phyloP scores from a whole-genome alignment of 192 early-diverging fungal species.

The Podila clonocystis region DNA sequence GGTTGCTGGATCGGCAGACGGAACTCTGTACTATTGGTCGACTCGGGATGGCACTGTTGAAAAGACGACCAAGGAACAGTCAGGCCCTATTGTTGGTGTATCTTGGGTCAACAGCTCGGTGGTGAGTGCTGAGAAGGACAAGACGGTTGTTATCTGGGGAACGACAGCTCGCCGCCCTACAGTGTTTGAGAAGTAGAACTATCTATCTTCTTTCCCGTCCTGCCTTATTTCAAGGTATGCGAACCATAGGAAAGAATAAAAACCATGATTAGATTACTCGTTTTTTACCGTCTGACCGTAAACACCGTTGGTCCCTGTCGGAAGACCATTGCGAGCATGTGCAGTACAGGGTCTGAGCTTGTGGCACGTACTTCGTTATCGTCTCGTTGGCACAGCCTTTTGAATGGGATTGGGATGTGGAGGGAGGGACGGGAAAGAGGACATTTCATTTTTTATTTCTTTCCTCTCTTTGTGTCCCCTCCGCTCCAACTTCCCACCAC shows the following conservation, averaged over 20 bases:
- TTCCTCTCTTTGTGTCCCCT: neutral
- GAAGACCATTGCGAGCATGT: too few relatives aligned
- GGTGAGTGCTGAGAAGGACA: conserved; percentile 77
- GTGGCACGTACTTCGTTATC: too few relatives aligned
- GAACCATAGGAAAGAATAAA: neutral
- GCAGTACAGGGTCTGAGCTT: too few relatives aligned
- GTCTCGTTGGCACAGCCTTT: neutral
- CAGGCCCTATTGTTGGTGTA: conserved; percentile 75
- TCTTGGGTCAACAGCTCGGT: conserved; percentile 71
- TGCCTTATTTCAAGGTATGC: neutral
- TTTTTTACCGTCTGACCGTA: too few relatives aligned
- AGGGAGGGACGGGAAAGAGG: too few relatives aligned
- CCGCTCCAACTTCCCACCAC: neutral
- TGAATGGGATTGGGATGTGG: too few relatives aligned
- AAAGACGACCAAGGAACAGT: conserved; percentile 75
- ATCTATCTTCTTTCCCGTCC: conserved; percentile 1
- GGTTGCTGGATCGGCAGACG: conserved; percentile 84
- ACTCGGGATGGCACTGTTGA: conserved; percentile 70
- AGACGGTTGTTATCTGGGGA: conserved; percentile 67
- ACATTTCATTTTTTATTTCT: neutral
- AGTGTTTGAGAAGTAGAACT: conserved; percentile 33
- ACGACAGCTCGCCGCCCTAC: conserved; percentile 44
- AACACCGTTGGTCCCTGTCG: too few relatives aligned
- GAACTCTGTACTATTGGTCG: conserved; percentile 86
- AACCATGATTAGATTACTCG: neutral